Base-by-base conservation (phyloP, 2,329 filamentous ascomycete genomes). In the Blastomyces silverae region DNA sequence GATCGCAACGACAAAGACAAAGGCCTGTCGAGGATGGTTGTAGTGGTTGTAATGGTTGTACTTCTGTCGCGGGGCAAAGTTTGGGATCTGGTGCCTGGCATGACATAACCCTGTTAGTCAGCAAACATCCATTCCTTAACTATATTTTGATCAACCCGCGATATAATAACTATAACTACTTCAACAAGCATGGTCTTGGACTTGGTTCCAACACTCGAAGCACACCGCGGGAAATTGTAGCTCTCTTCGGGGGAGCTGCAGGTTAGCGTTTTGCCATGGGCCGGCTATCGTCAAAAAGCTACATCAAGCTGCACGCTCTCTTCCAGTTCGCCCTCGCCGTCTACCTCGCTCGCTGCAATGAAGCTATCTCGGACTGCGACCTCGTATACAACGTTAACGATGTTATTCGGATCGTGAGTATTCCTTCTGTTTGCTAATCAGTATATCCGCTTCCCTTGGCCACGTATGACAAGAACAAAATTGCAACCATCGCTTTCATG, bases 251-350 rank as follows among this genome's bases (percentile, higher is more conserved):
- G 44, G 28, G 20, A 50, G 31, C 65, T 46, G 59, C 64, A 71
- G 50, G 25, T 56, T 46, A 46, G 15, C 4, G 42, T 17, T 22
- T 65, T 71, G 81, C 63, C 67, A 97, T 97, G 92, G 89, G 86
- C 42, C 81, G 95, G 75, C 84, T 97, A 72, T 92, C 90, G 1
- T 87, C 88, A 66, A 89, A 85, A 73, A 90, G 88, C 10, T 88
- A 96, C 76, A 88, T 97, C 71, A 89, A 90, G 70, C 88, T 87
- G 62, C 80, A 96, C 70, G 89, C 89, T 70, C 84, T 96, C 74
- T 91, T 94, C 80, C 90, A 96, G 79, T 78, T 96, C 69, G 90
- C 90, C 6, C 81, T 94, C 60, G 91, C 88, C 71, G 92, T 88
- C 78, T 91, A 94, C 80, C 89, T 97, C 79, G 82, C 95, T 71